These are phyloP conservation scores for Ophiostoma pallidulum DNA, from an alignment of 2,329 filamentous ascomycete genomes.

Conservation along the genomic window DNA sequence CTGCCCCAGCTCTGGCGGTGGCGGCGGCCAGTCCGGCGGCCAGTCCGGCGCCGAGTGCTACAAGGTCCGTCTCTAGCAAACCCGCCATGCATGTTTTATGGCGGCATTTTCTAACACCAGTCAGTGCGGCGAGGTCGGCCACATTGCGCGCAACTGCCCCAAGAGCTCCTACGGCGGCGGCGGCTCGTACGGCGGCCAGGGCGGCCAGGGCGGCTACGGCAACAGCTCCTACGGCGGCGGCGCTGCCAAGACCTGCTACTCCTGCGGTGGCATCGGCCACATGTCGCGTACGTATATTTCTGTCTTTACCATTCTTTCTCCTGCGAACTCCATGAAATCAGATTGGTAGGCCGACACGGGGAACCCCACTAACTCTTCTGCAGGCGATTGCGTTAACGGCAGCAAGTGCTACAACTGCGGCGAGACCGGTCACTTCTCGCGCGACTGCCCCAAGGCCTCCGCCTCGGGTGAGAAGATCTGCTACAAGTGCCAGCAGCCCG, in stretches of 20 bases:
- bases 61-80: slow-evolving; percentile 45
- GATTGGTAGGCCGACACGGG: background rate
- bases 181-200: slow-evolving; percentile 35
- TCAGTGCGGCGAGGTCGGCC: slow-evolving; percentile 83
- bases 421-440: slow-evolving; percentile 88
- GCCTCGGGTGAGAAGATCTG: slow-evolving; percentile 85
- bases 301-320: too few species aligned
- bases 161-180: slow-evolving; percentile 49
- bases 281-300: slow-evolving; percentile 62
- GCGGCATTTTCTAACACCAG: slow-evolving; percentile 7
- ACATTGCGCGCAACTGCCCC: slow-evolving; percentile 88
- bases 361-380: background rate
- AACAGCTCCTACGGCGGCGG: slow-evolving; percentile 22
- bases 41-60: slow-evolving; percentile 64
- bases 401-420: slow-evolving; percentile 99
- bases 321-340: too few species aligned
- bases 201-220: slow-evolving; percentile 36
- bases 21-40: slow-evolving; percentile 32
- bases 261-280: slow-evolving; percentile 92
- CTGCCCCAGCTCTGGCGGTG: slow-evolving; percentile 47
- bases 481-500: slow-evolving; percentile 84
- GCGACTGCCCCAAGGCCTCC: slow-evolving; percentile 91
- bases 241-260: slow-evolving; percentile 79
- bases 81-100: background rate
- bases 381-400: slow-evolving; percentile 88